Conservation (phyloP, 768 basidiomycete genomes). For the Kwoniella dejecticola region DNA sequence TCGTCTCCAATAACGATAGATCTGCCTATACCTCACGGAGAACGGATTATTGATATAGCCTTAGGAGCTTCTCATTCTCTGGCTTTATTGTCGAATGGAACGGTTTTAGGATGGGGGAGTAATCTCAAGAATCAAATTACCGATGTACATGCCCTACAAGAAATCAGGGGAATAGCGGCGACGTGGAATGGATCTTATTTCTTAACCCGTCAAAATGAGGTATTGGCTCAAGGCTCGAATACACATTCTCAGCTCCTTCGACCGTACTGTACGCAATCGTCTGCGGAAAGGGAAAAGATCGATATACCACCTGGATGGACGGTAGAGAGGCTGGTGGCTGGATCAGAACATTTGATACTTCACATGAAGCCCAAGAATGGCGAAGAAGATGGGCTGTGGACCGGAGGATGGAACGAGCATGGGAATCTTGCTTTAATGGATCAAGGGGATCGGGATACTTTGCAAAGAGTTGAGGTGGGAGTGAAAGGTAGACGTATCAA, state of each 20-base stretch:
- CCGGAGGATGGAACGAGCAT: conserved; percentile 99
- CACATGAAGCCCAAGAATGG: conserved; percentile 45
- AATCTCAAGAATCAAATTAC: conserved; percentile 69
- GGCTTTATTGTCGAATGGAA: conserved; percentile 59
- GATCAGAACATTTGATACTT: conserved; percentile 82
- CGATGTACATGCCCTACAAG: conserved; percentile 39
- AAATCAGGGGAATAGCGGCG: conserved; percentile 23
- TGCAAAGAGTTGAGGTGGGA: conserved; percentile 57
- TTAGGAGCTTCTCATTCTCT: conserved; percentile 65
- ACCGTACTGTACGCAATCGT: neutral
- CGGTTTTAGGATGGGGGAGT: conserved; percentile 65
- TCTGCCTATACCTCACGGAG: conserved; percentile 59
- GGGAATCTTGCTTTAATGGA: conserved; percentile 80
- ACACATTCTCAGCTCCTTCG: conserved; percentile 46
- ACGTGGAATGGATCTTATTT: conserved; percentile 45
- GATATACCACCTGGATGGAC: conserved; percentile 12
- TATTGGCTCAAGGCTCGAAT: conserved; percentile 43
- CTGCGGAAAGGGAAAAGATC: conserved; percentile 3
- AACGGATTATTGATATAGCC: conserved; percentile 50
- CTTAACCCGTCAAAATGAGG: conserved; percentile 3
- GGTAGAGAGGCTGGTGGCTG: conserved; percentile 62
- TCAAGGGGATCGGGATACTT: conserved; percentile 62
- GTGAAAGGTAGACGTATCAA: conserved; percentile 28
- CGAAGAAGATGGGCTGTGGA: conserved; percentile 64
- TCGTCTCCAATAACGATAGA: conserved; percentile 57